Percentiles rank a stretch among this genome's conserved stretches.
These are phyloP conservation scores for Gorgonomyces haynaldii DNA, from an alignment of 192 early-diverging fungal species.

Conservation along the genomic window DNA sequence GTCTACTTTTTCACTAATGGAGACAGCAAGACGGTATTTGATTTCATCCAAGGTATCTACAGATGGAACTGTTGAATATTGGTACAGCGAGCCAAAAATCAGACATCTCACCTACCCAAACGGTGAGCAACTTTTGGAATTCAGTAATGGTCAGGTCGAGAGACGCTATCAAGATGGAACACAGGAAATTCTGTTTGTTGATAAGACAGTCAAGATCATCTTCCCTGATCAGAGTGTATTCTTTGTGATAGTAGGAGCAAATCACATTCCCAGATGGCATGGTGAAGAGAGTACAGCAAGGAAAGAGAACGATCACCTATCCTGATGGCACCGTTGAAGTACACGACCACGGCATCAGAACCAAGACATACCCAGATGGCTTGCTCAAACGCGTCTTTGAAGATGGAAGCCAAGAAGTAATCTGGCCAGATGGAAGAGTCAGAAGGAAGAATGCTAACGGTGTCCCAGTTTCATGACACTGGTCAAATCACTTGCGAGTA, in stretches of 20 bases:
- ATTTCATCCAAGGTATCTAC: constrained; percentile 4
- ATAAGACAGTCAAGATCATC: constrained; percentile 21
- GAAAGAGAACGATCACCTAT: constrained; percentile 8
- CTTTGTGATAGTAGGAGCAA: not conserved
- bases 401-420: constrained; percentile 12
- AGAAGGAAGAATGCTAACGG: constrained; percentile 4
- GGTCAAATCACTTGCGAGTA: too few relatives aligned
- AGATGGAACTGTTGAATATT: constrained; percentile 17
- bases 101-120: constrained; percentile 21
- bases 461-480: too few relatives aligned
- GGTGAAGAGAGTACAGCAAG: constrained; percentile 9
- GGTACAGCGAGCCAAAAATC: constrained; percentile 18
- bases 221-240: constrained; percentile 13
- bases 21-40: constrained; percentile 18
- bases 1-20: constrained; percentile 21
- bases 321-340: constrained; percentile 9
- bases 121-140: constrained; percentile 20
- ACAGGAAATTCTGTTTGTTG: constrained; percentile 20
- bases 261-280: constrained; percentile 2
- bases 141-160: constrained; percentile 25
- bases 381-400: not conserved
- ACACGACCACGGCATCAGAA: not conserved
- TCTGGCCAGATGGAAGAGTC: constrained; percentile 11
- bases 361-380: constrained; percentile 3
- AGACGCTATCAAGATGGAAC: constrained; percentile 15